These are phyloP conservation scores for Phytophthora foliorum DNA, from an alignment of 352 stramenopile genomes.

Conservation along the genomic window DNA sequence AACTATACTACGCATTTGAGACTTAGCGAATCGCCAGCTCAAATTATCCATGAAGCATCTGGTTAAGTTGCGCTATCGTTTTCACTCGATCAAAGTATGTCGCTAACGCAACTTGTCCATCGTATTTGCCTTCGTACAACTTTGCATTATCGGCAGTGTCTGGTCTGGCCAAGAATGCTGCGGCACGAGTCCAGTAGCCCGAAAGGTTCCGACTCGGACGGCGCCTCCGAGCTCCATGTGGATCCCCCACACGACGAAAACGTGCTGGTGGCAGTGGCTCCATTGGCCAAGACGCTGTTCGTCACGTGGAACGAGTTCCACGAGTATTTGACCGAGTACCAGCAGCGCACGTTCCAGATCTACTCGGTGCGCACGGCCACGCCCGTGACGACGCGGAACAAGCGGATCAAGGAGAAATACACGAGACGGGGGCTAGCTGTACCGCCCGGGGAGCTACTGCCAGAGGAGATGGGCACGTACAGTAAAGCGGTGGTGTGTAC, in stretches of 20 bases:
- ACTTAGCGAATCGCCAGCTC: too few relatives aligned
- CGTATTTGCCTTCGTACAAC: too few relatives aligned
- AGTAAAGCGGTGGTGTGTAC: constrained; percentile 42
- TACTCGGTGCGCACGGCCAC: constrained; percentile 37
- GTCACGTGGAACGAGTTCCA: constrained; percentile 41
- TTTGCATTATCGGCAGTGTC: constrained; percentile 24
- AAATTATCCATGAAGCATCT: too few relatives aligned
- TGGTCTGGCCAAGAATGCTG: constrained; percentile 29
- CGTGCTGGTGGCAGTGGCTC: constrained; percentile 18
- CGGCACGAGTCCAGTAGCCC: constrained; percentile 1
- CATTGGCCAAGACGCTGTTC: constrained; percentile 34
- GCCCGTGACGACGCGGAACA: constrained; percentile 32
- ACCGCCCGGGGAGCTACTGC: constrained; percentile 27
- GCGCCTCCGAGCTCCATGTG: background rate
- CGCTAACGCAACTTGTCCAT: too few relatives aligned
- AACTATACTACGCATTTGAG: too few relatives aligned
- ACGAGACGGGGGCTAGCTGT: constrained; percentile 4
- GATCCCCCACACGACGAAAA: constrained; percentile 12
- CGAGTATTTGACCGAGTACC: constrained; percentile 37
- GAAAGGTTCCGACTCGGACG: constrained; percentile 13
- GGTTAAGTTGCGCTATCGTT: background rate
- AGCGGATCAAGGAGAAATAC: constrained; percentile 34
- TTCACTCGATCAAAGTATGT: constrained; percentile 2
- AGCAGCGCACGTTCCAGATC: constrained; percentile 43
- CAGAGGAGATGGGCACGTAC: constrained; percentile 35